Base-by-base conservation (phyloP, 257 asterid species). In the Rhazya stricta region DNA sequence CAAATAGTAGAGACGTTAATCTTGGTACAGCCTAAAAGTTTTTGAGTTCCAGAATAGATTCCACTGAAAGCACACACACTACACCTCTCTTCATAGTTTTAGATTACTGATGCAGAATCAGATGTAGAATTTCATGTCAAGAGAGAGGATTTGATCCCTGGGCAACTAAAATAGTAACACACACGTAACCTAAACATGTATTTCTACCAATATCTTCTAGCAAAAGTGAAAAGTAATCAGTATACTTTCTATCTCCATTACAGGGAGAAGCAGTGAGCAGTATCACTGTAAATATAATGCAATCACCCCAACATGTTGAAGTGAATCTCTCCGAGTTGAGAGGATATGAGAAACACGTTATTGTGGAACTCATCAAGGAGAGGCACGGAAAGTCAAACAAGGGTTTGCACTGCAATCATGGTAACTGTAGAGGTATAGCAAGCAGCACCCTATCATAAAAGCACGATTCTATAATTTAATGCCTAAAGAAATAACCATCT, bases 201-300 rank as follows among this genome's bases (percentile, higher is more conserved):
- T 57, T 18, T 57, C 36, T 1, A 54, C 29, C 16, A 29, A 11
- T 60, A 12, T 30, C 39, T n/a, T n/a, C n/a, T n/a, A n/a, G n/a
- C n/a, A 25, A 66, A 66, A 21, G 27, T 69, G n/a, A 1, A 7
- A 18, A 36, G 18, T 48, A 50, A 73, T 32, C 23, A 66, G 67
- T 30, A 48, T 43, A 53, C 54, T 41, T 65, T 42, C 37, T 53
- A 76, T 34, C 36, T 43, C 37, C 58, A 77, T 75, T 32, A 76
- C 84, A 92, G 97, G 96, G 97, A 68, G 97, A 92, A 85, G 85
- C 88, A 81, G 87, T 88, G 72, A 77, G 88, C 74, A 92, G 97
- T 81, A 89, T 92, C 85, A 65, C 50, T 9, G 95, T 90, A 43
- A 89, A 84, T 45, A 71, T 90, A 73, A 83, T 74, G 88, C 89